Evolutionary conservation across 805 yeast genomes (phyloP).

Genomic region (Wickerhamiella kurtzmanii): DNA sequence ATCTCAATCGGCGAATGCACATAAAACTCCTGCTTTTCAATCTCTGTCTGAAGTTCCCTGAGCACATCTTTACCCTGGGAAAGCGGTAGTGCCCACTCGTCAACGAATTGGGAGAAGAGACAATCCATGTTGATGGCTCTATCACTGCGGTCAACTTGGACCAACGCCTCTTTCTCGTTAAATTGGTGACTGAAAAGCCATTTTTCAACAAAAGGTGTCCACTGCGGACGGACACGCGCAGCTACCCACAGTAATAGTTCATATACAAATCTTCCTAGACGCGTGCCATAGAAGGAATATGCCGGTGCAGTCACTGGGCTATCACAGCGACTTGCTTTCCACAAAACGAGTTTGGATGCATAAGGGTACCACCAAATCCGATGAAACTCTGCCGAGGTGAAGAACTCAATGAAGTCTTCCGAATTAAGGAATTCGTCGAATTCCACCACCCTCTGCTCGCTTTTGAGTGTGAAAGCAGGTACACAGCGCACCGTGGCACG

Average conservation of each 20-base stretch:
- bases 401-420: slow-evolving; percentile 53
- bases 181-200: slow-evolving; percentile 79
- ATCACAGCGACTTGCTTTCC: slow-evolving; percentile 75
- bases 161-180: slow-evolving; percentile 36
- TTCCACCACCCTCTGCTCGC: slow-evolving; percentile 67
- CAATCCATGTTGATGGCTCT: slow-evolving; percentile 93
- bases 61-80: slow-evolving; percentile 62
- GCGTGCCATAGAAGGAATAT: slow-evolving; percentile 75
- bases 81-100: slow-evolving; percentile 95
- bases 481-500: slow-evolving; percentile 74
- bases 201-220: slow-evolving; percentile 74
- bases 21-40: slow-evolving; percentile 53
- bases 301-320: slow-evolving; percentile 53
- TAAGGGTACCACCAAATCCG: slow-evolving; percentile 98
- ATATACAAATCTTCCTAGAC: slow-evolving; percentile 63
- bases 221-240: slow-evolving; percentile 54
- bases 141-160: slow-evolving; percentile 59
- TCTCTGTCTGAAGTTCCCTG: slow-evolving; percentile 29
- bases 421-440: slow-evolving; percentile 54
- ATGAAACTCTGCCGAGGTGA: slow-evolving; percentile 83
- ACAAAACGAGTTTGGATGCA: slow-evolving; percentile 66
- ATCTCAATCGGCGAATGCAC: slow-evolving; percentile 95
- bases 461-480: slow-evolving; percentile 69
- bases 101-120: slow-evolving; percentile 80
- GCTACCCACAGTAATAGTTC: slow-evolving; percentile 69